These are phyloP conservation scores for Zopfochytrium polystomum DNA, from an alignment of 371 early-diverging fungal genomes.

Conservation along the genomic window DNA sequence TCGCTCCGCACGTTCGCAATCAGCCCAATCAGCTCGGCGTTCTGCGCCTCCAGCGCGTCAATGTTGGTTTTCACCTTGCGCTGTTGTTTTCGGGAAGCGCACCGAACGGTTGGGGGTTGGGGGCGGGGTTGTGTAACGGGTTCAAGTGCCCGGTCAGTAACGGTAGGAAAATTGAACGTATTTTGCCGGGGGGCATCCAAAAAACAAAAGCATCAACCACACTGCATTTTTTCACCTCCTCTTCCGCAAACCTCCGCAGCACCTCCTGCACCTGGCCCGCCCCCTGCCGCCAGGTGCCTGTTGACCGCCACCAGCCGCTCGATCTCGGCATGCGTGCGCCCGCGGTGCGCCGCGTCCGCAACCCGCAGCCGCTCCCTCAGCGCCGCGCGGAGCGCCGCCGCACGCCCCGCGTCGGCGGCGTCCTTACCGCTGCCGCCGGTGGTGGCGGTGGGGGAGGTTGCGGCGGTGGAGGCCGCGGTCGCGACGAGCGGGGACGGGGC, in stretches of 20 bases:
- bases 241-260: conserved; percentile 50
- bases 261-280: conserved; percentile 60
- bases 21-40: conserved; percentile 51
- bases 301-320: conserved; percentile 55
- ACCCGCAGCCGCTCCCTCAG: conserved; percentile 19
- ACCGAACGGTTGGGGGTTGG: too few relatives aligned
- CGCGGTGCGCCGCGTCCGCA: conserved; percentile 4
- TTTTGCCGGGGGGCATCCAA: too few relatives aligned
- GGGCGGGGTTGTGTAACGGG: too few relatives aligned
- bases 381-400: conserved; percentile 4
- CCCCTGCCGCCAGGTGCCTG: conserved; percentile 62
- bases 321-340: conserved; percentile 52
- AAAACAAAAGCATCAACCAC: neutral
- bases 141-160: too few relatives aligned
- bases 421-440: conserved; percentile 1
- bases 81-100: conserved; percentile 31
- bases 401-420: conserved; percentile 7
- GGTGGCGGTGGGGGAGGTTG: conserved; percentile 7
- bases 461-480: neutral
- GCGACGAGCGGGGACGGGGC: neutral
- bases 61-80: conserved; percentile 60
- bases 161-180: neutral
- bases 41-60: conserved; percentile 54
- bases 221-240: conserved; percentile 16
- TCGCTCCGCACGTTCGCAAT: conserved; percentile 51